These are phyloP conservation scores for Hymenoscyphus fructigenus DNA, from an alignment of 2,329 filamentous ascomycete species.

Conservation along the genomic window DNA sequence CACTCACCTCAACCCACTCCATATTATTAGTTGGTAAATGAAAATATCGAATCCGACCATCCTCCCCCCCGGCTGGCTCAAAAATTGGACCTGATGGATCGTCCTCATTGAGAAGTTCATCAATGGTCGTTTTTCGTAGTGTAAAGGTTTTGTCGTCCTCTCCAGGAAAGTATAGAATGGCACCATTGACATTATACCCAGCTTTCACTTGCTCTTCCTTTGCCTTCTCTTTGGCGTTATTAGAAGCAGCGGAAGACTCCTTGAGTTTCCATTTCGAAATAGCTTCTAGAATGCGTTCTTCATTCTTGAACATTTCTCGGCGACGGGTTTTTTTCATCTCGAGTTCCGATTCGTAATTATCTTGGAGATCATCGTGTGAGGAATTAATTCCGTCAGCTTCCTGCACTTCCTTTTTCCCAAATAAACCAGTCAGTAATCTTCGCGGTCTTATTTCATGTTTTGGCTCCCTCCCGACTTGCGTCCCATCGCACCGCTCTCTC, in stretches of 20 bases:
- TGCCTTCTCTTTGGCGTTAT: neutral
- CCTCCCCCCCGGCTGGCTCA: neutral
- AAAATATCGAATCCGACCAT: conserved; percentile 20
- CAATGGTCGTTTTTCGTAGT: neutral
- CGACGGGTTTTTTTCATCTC: neutral
- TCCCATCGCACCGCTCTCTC: neutral
- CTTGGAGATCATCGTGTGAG: neutral
- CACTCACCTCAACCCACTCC: conserved; percentile 25
- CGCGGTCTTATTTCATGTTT: neutral
- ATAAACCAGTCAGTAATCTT: neutral
- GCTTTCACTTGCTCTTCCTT: neutral
- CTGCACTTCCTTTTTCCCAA: neutral
- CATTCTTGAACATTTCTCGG: conserved; percentile 5
- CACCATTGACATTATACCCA: conserved; percentile 6
- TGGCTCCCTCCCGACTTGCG: too few species aligned
- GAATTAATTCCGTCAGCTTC: neutral
- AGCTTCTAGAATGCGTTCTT: conserved; percentile 9
- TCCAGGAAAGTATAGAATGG: neutral
- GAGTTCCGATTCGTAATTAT: neutral
- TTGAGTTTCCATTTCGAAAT: conserved; percentile 4
- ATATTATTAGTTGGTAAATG: conserved; percentile 30
- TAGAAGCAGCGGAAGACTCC: neutral
- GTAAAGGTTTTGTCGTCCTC: neutral
- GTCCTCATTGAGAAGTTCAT: neutral
- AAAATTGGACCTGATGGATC: neutral